Conservation (phyloP, 2,329 filamentous ascomycete genomes). For the Microsporum audouinii region DNA sequence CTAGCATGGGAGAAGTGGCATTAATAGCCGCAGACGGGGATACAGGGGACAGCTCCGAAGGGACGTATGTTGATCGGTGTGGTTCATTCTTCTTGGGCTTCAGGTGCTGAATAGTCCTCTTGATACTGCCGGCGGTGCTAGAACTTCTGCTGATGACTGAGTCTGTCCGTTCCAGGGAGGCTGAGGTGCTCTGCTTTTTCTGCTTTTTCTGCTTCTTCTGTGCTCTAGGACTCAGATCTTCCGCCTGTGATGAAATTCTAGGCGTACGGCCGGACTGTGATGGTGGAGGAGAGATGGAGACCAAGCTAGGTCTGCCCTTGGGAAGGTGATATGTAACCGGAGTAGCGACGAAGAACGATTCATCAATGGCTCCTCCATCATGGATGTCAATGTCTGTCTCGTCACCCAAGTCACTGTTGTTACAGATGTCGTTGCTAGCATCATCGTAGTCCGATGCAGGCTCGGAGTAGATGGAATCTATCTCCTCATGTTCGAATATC, state of each 20-base stretch:
- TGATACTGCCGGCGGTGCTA: slow-evolving; percentile 6
- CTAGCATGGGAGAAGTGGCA: neutral
- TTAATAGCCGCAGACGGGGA: neutral
- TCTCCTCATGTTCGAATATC: slow-evolving; percentile 7
- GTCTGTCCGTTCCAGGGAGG: neutral
- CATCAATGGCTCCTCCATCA: slow-evolving; percentile 2
- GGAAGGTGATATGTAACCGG: slow-evolving; percentile 14
- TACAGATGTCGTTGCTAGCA: neutral
- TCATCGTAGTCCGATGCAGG: slow-evolving; percentile 12
- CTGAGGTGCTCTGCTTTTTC: slow-evolving; percentile 6
- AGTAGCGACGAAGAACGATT: slow-evolving; percentile 14
- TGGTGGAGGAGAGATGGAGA: slow-evolving; percentile 12
- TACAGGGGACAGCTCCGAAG: neutral
- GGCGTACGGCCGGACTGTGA: neutral
- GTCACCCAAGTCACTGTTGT: neutral
- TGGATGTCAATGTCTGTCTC: neutral
- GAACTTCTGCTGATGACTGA: neutral
- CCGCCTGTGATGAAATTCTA: neutral
- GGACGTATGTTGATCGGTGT: slow-evolving; percentile 8
- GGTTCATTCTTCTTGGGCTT: slow-evolving; percentile 8
- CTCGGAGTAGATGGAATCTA: slow-evolving; percentile 14
- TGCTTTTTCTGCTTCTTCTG: slow-evolving; percentile 10
- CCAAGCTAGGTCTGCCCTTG: slow-evolving; percentile 12
- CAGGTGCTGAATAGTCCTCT: slow-evolving; percentile 7
- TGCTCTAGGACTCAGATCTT: neutral